Conservation (phyloP, 108 stramenopile species). For the Nitzschia sp. region DNA sequence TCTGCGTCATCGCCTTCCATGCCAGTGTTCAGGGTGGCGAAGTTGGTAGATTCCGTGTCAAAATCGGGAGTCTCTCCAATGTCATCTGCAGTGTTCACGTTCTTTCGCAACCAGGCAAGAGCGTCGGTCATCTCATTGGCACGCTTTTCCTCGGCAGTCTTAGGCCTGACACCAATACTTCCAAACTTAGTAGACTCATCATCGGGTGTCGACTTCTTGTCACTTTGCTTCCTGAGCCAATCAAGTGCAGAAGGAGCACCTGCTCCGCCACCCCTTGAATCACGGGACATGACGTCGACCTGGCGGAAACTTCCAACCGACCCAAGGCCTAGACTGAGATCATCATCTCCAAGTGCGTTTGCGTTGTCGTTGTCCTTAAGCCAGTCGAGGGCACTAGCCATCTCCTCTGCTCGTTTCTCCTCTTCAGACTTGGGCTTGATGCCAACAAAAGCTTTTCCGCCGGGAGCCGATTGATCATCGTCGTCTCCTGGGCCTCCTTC, state of each 20-base stretch:
- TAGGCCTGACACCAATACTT: constrained; percentile 3
- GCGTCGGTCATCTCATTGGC: constrained; percentile 33
- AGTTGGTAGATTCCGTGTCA: constrained; percentile 2
- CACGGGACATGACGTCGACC: constrained; percentile 8
- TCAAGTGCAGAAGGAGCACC: constrained; percentile 33
- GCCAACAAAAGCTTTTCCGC: constrained; percentile 4
- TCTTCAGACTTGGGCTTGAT: constrained; percentile 27
- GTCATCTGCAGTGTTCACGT: constrained; percentile 5
- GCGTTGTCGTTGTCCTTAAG: constrained; percentile 26
- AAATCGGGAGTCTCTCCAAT: constrained; percentile 7
- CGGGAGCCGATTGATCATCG: constrained; percentile 15
- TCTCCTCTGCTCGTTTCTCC: constrained; percentile 40
- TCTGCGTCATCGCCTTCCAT: constrained; percentile 5
- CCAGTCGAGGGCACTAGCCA: constrained; percentile 48
- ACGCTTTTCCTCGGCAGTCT: constrained; percentile 27
- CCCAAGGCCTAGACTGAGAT: constrained; percentile 20
- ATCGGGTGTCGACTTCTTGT: constrained; percentile 10
- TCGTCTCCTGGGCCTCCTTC: constrained; percentile 6
- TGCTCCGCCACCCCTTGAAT: background rate
- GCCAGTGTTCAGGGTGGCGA: constrained; percentile 1
- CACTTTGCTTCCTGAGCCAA: constrained; percentile 33
- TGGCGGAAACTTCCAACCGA: constrained; percentile 29
- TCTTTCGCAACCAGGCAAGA: constrained; percentile 42
- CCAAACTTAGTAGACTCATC: constrained; percentile 18
- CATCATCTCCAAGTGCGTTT: constrained; percentile 23